Conservation (phyloP, 2,329 filamentous ascomycete genomes). For the Exserohilum rostratum region DNA sequence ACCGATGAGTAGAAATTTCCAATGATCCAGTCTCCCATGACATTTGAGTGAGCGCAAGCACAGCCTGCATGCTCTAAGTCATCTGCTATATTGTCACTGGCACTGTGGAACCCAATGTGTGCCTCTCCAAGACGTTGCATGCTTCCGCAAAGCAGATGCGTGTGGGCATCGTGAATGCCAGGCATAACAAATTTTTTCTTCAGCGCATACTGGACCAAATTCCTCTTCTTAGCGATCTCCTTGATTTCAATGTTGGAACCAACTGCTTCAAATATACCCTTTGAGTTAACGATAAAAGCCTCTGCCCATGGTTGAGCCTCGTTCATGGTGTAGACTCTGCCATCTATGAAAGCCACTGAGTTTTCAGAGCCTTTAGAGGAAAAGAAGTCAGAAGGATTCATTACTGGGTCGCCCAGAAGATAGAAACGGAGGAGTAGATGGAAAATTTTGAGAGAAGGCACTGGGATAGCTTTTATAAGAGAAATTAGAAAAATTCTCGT, state of each 20-base stretch:
- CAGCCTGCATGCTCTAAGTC: neutral
- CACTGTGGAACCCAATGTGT: neutral
- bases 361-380: too few species aligned
- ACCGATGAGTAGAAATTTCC: conserved; percentile 18
- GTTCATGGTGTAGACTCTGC: conserved; percentile 40
- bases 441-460: too few species aligned
- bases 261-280: conserved; percentile 34
- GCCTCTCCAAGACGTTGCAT: neutral
- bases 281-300: conserved; percentile 38
- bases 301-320: conserved; percentile 22
- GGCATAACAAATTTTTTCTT: conserved; percentile 34
- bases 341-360: conserved; percentile 34
- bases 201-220: conserved; percentile 27
- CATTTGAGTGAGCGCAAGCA: neutral
- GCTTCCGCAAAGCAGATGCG: conserved; percentile 20
- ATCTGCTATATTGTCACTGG: neutral
- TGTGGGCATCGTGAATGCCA: conserved; percentile 48
- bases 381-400: too few species aligned
- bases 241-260: conserved; percentile 32
- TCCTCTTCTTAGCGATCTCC: conserved; percentile 14
- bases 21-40: conserved; percentile 9
- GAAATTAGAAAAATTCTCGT: too few species aligned
- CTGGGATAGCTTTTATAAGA: too few species aligned
- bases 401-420: too few species aligned
- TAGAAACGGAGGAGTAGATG: too few species aligned